Conservation (phyloP, 192 early-diverging fungal species). For the Cladochytrium replicatum region DNA sequence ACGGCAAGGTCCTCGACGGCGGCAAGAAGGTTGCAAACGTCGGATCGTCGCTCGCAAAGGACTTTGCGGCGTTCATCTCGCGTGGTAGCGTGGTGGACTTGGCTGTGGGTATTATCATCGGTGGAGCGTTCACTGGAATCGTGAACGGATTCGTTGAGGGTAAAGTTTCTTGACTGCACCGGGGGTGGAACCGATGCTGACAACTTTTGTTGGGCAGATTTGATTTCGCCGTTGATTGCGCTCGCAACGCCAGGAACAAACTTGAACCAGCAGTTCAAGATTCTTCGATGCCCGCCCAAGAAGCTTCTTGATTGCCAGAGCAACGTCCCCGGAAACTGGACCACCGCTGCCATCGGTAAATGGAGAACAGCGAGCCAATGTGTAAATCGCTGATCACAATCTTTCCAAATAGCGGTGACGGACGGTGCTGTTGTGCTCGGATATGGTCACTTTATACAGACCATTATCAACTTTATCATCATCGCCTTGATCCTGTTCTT, state of each 20-base stretch:
- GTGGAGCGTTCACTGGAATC: slow-evolving; percentile 32
- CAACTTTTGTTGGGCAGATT: slow-evolving; percentile 41
- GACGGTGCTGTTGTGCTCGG: slow-evolving; percentile 18
- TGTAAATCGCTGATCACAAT: too few relatives aligned
- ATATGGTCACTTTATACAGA: slow-evolving; percentile 45
- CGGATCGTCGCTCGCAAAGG: slow-evolving; percentile 34
- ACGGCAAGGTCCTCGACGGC: too few relatives aligned
- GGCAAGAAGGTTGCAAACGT: slow-evolving; percentile 34
- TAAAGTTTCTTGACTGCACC: slow-evolving; percentile 19
- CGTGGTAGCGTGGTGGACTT: slow-evolving; percentile 55
- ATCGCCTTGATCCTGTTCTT: slow-evolving; percentile 45
- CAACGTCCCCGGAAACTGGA: too few relatives aligned
- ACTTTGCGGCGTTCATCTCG: slow-evolving; percentile 40
- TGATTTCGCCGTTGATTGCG: slow-evolving; percentile 46
- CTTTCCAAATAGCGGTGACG: too few relatives aligned
- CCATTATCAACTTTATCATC: slow-evolving; percentile 54
- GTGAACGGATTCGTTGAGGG: neutral
- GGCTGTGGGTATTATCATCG: slow-evolving; percentile 58
- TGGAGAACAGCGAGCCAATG: too few relatives aligned
- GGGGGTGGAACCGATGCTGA: too few relatives aligned
- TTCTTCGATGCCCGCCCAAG: slow-evolving; percentile 3
- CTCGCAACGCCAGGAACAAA: slow-evolving; percentile 34
- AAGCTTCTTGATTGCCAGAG: too few relatives aligned
- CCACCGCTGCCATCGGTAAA: too few relatives aligned
- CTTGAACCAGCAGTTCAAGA: slow-evolving; percentile 17